phyloP scores from a whole-genome alignment of 2,329 filamentous ascomycete species.

The Nemania abortiva region DNA sequence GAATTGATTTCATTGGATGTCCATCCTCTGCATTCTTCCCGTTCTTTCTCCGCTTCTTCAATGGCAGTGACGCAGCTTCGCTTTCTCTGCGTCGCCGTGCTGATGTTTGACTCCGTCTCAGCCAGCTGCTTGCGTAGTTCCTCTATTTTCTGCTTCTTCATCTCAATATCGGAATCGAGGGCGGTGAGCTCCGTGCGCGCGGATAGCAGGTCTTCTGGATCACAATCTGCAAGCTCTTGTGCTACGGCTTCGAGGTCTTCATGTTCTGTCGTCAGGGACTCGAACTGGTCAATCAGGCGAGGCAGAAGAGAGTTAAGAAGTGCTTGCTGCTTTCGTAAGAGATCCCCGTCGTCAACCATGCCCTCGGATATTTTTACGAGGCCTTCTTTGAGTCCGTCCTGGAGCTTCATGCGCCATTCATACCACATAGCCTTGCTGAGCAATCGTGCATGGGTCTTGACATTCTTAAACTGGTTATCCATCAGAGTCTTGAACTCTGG shows the following conservation, averaged over 20 bases:
- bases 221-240: constrained; percentile 80
- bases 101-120: constrained; percentile 74
- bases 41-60: constrained; percentile 81
- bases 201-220: constrained; percentile 80
- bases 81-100: constrained; percentile 74
- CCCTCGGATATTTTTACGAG: constrained; percentile 80
- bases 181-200: constrained; percentile 76
- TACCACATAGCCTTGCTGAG: constrained; percentile 98
- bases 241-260: constrained; percentile 77
- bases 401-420: constrained; percentile 92
- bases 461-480: constrained; percentile 97
- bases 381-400: constrained; percentile 83
- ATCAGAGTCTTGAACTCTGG: constrained; percentile 86
- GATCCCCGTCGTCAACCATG: constrained; percentile 78
- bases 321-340: constrained; percentile 75
- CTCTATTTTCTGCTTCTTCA: constrained; percentile 75
- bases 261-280: constrained; percentile 72
- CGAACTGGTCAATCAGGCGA: constrained; percentile 68
- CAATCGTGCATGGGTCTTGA: constrained; percentile 91
- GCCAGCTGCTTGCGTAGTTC: constrained; percentile 75
- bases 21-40: constrained; percentile 92
- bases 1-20: constrained; percentile 81
- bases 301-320: constrained; percentile 78
- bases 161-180: constrained; percentile 75
- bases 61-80: constrained; percentile 79